phyloP scores from a whole-genome alignment of 2,329 filamentous ascomycete genomes.

The Blastomyces percursus region DNA sequence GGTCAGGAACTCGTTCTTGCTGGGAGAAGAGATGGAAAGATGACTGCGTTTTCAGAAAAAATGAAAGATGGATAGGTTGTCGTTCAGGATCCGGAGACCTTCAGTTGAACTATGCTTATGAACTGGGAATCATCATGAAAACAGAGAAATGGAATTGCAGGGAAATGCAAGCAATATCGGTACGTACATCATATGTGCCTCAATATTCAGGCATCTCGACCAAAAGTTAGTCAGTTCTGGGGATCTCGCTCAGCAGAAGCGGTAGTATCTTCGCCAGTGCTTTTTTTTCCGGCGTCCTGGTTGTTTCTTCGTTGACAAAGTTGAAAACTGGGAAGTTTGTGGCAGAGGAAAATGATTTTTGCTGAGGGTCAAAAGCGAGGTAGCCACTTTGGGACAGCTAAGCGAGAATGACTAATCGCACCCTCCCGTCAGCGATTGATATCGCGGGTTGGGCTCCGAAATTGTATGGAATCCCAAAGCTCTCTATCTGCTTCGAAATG shows the following conservation, averaged over 20 bases:
- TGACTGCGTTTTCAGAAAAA: slow-evolving; percentile 7
- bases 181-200: background rate
- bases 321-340: background rate
- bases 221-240: too few relatives aligned
- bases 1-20: background rate
- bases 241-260: background rate
- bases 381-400: slow-evolving; percentile 1
- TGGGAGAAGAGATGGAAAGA: background rate
- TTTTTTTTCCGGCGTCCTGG: background rate
- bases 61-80: slow-evolving; percentile 21
- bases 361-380: background rate
- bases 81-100: slow-evolving; percentile 20
- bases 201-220: background rate
- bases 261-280: too few relatives aligned
- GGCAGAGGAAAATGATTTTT: background rate
- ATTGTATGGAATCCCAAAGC: too few relatives aligned
- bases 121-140: slow-evolving; percentile 19
- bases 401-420: background rate
- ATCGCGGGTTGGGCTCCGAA: too few relatives aligned
- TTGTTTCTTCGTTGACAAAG: background rate
- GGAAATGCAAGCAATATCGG: background rate
- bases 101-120: slow-evolving; percentile 25
- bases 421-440: too few relatives aligned
- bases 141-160: background rate
- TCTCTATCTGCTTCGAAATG: background rate